phyloP scores from a whole-genome alignment of 2,329 filamentous ascomycete species.

The Talaromyces sp. region DNA sequence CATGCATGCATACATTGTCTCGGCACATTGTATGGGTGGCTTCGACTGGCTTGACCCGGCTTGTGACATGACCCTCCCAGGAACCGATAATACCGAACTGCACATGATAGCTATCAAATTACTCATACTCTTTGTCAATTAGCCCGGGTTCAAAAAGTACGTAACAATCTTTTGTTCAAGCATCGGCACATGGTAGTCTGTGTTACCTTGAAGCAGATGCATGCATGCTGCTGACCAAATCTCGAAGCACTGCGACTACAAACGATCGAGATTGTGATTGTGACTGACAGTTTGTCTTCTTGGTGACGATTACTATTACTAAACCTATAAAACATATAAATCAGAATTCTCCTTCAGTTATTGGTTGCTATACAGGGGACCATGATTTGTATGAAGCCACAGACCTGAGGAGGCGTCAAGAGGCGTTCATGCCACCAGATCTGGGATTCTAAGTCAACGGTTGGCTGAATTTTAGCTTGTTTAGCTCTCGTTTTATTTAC shows the following conservation, averaged over 20 bases:
- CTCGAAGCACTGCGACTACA: not conserved
- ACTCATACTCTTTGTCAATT: not conserved
- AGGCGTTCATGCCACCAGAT: not conserved
- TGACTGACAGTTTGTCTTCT: not conserved
- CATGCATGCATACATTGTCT: not conserved
- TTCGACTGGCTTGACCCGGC: not conserved
- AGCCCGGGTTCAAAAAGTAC: not conserved
- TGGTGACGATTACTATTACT: not conserved
- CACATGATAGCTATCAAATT: not conserved
- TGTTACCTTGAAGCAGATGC: not conserved
- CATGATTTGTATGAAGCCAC: not conserved
- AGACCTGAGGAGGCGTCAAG: not conserved
- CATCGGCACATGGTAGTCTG: not conserved
- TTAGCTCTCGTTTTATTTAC: not conserved
- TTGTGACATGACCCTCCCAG: not conserved
- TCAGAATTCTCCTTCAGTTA: not conserved
- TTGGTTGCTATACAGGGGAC: not conserved
- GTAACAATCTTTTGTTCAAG: not conserved
- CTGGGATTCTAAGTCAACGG: no score
- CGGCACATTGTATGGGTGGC: not conserved
- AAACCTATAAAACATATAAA: not conserved
- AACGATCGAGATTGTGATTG: not conserved
- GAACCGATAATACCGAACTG: not conserved
- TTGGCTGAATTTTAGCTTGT: not conserved
- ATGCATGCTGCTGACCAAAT: not conserved